Evolutionary conservation across 2,329 filamentous ascomycete species (phyloP).

Genomic region (Exophiala phaeomuriformis): DNA sequence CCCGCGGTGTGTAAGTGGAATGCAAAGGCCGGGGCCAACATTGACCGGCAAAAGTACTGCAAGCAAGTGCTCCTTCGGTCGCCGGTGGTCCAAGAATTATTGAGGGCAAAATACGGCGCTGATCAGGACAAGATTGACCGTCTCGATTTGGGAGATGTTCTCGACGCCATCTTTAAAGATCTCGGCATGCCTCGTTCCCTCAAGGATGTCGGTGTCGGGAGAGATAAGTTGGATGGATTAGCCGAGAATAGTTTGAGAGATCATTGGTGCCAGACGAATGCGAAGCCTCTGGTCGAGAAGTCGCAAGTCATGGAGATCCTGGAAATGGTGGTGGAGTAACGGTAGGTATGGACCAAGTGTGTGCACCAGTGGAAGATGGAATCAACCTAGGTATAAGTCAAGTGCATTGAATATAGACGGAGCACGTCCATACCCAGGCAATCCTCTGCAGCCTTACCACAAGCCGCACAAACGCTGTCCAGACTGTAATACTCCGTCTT

Average conservation of each 20-base stretch:
- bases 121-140: constrained; percentile 24
- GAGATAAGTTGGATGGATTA: constrained; percentile 43
- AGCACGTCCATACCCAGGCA: too few relatives aligned
- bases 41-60: constrained; percentile 38
- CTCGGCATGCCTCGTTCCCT: constrained; percentile 50
- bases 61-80: constrained; percentile 37
- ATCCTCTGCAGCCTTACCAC: too few relatives aligned
- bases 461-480: too few relatives aligned
- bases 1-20: constrained; percentile 54
- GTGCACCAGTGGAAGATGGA: too few relatives aligned
- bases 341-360: too few relatives aligned
- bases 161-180: constrained; percentile 46
- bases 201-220: constrained; percentile 45
- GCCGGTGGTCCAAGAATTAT: constrained; percentile 32
- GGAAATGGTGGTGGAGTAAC: constrained; percentile 33
- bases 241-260: constrained; percentile 47
- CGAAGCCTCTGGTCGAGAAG: constrained; percentile 43
- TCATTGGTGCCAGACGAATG: constrained; percentile 46
- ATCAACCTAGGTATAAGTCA: too few relatives aligned
- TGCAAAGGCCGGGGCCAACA: constrained; percentile 37
- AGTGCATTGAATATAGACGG: too few relatives aligned
- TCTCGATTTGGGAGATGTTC: constrained; percentile 45
- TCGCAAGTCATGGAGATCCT: constrained; percentile 48
- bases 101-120: constrained; percentile 28
- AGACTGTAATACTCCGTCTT: too few relatives aligned